Base-by-base conservation (phyloP, 371 early-diverging fungal genomes). In the Zopfochytrium polystomum region DNA sequence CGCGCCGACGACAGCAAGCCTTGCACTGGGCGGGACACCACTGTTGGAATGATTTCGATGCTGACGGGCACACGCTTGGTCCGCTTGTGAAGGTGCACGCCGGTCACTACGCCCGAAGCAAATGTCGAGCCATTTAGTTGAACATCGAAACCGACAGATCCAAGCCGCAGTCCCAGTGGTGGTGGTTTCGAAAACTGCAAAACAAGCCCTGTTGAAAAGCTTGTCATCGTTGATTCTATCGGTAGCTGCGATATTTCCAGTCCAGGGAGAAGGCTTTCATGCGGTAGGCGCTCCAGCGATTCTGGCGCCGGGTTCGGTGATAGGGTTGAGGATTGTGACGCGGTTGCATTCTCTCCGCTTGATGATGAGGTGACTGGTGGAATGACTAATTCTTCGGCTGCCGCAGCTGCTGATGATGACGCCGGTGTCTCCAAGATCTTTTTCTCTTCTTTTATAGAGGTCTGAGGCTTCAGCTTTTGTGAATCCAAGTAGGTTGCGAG, bases 161-260 rank as follows among this genome's bases (percentile, higher is more conserved):
- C 52, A 31, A 60, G 50, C 3, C 26, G 11, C 7, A 60, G 38
- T 2, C 11, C 6, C 11, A 60, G 51, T n/a, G 60, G 22, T 13
- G 60, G 60, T 4, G 60, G 60, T 18, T 30, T 22, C 18, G 51
- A 4, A 44, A 60, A 60, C 9, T 22, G 30, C 27, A 60, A 32
- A 13, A 32, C 26, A 20, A 60, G 38, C 4, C 60, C 60, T 11
- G 60, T 60, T 3, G 60, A 56, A 56, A 56, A 5, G 11, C 29
- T 25, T 18, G 56, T 25, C 31, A 56, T 23, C 7, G 56, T 34
- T 6, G 56, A 34, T 22, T 56, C 56, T 3, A 56, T 45, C 6
- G 56, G 56, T n/a, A 35, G 46, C 13, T 20, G 56, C 3, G 9
- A 26, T 42, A 26, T 9, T 25, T 44, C n/a, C 25, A 56, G 11